Conservation (phyloP, 306 rosid genomes). For the Vigna radiata region DNA sequence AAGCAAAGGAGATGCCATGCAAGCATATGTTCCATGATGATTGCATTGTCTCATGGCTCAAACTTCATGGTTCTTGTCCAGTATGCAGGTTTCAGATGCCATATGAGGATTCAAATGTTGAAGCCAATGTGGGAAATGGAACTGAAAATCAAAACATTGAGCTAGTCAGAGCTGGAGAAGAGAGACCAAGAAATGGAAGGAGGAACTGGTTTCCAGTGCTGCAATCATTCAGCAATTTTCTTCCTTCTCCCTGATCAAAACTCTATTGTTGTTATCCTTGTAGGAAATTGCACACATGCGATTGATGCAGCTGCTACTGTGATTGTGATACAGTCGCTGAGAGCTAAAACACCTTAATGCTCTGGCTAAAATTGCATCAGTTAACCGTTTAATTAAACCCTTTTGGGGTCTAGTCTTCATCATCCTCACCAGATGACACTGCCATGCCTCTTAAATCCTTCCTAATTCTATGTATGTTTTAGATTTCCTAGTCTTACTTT, state of each 20-base stretch:
- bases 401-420: not conserved
- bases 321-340: not conserved
- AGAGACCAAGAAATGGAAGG: constrained; percentile 60
- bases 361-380: not conserved
- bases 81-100: constrained; percentile 85
- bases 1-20: constrained; percentile 88
- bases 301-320: not conserved
- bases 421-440: not conserved
- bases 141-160: constrained; percentile 39
- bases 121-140: constrained; percentile 35
- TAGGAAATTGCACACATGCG: not conserved
- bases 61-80: constrained; percentile 83
- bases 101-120: constrained; percentile 52
- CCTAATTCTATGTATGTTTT: constrained; percentile 22
- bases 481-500: not conserved
- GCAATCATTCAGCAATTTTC: constrained; percentile 66
- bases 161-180: constrained; percentile 48
- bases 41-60: constrained; percentile 83
- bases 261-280: constrained; percentile 5
- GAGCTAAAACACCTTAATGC: not conserved
- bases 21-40: constrained; percentile 71
- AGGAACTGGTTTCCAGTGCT: constrained; percentile 67
- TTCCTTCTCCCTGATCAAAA: constrained; percentile 56
- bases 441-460: constrained; percentile 7
- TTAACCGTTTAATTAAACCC: not conserved